A percentile compares a stretch with the other conserved stretches of the same genome.
These are phyloP conservation scores for Chondrus crispus DNA, from an alignment of 23 red algal species.

Conservation along the genomic window DNA sequence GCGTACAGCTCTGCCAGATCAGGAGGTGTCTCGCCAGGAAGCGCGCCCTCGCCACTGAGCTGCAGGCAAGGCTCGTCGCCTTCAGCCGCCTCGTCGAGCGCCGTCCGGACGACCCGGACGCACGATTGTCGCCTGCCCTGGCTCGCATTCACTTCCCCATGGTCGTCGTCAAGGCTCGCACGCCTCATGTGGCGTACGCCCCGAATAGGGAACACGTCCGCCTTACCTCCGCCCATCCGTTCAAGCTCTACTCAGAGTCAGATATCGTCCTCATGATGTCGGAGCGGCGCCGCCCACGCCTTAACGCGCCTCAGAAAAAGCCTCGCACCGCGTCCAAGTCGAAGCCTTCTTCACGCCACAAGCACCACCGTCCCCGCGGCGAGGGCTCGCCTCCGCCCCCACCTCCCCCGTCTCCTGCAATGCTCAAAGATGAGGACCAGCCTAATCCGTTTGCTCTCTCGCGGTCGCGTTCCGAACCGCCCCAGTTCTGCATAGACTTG, in stretches of 20 bases:
- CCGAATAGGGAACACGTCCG: not conserved
- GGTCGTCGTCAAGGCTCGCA: not conserved
- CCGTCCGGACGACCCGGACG: not conserved
- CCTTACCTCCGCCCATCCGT: not conserved
- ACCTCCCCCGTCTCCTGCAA: not conserved
- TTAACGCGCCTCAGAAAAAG: not conserved
- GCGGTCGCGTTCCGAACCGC: too few relatives aligned
- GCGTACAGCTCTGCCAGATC: not conserved
- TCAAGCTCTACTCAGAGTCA: slow-evolving; percentile 49
- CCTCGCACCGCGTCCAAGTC: not conserved
- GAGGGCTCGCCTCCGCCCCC: not conserved
- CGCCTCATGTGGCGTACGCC: not conserved
- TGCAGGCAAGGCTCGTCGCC: not conserved
- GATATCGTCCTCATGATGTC: slow-evolving; percentile 32
- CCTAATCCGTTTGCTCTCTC: too few relatives aligned
- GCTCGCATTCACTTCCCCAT: slow-evolving; percentile 13
- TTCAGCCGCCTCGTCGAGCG: not conserved
- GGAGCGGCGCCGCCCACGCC: not conserved
- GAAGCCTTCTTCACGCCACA: too few relatives aligned
- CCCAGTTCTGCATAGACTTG: not conserved
- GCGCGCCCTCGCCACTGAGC: not conserved
- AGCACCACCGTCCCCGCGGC: not conserved
- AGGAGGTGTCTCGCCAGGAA: not conserved
- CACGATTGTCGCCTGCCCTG: not conserved
- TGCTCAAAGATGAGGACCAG: too few relatives aligned